phyloP scores from a whole-genome alignment of 2,329 filamentous ascomycete genomes.

The Incumbomyces lentus region DNA sequence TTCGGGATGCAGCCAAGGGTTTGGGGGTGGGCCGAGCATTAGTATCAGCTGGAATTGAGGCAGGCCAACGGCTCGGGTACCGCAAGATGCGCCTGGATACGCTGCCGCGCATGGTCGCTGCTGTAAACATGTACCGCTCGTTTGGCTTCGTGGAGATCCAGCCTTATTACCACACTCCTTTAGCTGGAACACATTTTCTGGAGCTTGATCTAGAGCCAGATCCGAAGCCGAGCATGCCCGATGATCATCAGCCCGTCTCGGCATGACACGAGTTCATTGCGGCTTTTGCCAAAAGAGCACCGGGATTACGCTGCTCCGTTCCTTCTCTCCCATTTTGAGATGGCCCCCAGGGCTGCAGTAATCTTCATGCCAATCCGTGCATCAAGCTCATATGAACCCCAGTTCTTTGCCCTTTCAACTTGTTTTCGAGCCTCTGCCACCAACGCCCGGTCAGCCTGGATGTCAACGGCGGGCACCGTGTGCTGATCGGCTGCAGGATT shows the following conservation, averaged over 20 bases:
- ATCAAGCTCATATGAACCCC: conserved; percentile 54
- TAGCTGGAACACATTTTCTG: conserved; percentile 45
- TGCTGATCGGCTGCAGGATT: conserved; percentile 12
- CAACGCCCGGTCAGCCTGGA: conserved; percentile 27
- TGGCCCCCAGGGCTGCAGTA: conserved; percentile 35
- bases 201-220: conserved; percentile 21
- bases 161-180: conserved; percentile 47
- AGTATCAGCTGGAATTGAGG: conserved; percentile 34
- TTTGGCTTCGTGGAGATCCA: conserved; percentile 43
- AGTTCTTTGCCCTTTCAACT: conserved; percentile 47
- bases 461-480: conserved; percentile 4
- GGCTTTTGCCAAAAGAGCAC: neutral
- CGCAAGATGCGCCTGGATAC: conserved; percentile 47
- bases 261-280: too few species aligned
- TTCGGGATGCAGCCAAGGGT: conserved; percentile 38
- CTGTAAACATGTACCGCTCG: conserved; percentile 39
- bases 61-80: conserved; percentile 41
- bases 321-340: conserved; percentile 32
- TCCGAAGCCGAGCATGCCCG: too few species aligned
- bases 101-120: conserved; percentile 41
- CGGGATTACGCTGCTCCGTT: conserved; percentile 5
- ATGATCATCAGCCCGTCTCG: too few species aligned
- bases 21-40: conserved; percentile 40
- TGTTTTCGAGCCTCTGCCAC: conserved; percentile 45
- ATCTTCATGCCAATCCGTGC: conserved; percentile 43